Percentiles rank a stretch among this genome's conserved stretches.
Evolutionary conservation across 148 eudicot species (phyloP).

Genomic region (Rhododendron ovatum): DNA sequence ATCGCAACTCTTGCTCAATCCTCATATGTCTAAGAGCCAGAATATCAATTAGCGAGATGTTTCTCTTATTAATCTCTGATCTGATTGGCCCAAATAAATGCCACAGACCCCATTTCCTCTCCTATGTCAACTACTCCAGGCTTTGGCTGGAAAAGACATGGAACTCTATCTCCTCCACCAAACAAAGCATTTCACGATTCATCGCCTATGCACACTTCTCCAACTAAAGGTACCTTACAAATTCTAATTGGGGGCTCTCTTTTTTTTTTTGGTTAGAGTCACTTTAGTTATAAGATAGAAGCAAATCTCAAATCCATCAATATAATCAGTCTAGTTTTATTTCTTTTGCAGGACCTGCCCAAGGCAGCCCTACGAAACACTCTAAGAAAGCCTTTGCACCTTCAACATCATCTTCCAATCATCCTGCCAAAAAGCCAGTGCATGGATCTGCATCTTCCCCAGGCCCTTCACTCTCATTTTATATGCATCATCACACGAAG

Average conservation of each 20-base stretch:
- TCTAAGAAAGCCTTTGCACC: conserved; percentile 23
- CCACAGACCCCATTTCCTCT: conserved; percentile 10
- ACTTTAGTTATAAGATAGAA: neutral
- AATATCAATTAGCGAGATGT: neutral
- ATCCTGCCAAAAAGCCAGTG: conserved; percentile 17
- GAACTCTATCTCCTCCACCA: conserved; percentile 15
- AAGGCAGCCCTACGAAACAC: neutral
- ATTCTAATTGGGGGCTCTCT: no score
- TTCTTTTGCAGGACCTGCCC: conserved; percentile 25
- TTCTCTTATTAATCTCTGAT: neutral
- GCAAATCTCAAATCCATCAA: neutral
- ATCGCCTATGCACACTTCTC: conserved; percentile 16
- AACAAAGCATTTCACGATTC: conserved; percentile 14
- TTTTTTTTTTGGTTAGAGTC: neutral
- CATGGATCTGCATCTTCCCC: conserved; percentile 22
- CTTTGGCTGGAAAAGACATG: conserved; percentile 15
- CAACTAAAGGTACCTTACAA: conserved; percentile 20
- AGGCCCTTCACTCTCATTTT: conserved; percentile 12
- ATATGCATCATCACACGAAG: conserved; percentile 37
- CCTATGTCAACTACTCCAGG: conserved; percentile 15
- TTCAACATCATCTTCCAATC: conserved; percentile 15
- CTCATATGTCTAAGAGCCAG: neutral
- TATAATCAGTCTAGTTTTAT: neutral
- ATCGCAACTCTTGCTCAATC: neutral
- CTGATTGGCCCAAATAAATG: neutral